Percentiles rank a stretch among this genome's conserved stretches.
These are phyloP conservation scores for Aaosphaeria arxii DNA, from an alignment of 2,329 filamentous ascomycete species.

Conservation along the genomic window DNA sequence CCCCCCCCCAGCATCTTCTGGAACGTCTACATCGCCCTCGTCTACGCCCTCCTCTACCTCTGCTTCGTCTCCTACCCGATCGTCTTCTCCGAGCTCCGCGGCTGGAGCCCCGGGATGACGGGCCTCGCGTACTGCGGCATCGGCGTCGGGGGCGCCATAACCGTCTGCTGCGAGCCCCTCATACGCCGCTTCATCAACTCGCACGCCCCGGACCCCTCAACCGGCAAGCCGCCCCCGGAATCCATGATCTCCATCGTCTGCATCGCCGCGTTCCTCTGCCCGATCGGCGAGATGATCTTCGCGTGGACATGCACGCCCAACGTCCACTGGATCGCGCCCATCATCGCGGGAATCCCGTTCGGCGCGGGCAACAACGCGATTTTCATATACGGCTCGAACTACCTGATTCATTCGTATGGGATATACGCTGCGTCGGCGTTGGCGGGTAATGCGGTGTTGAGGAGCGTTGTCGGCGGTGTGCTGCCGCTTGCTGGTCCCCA, in stretches of 20 bases:
- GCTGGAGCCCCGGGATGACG: conserved; percentile 70
- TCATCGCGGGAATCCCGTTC: conserved; percentile 76
- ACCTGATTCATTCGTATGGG: conserved; percentile 74
- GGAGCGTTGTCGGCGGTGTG: conserved; percentile 71
- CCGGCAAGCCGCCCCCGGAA: conserved; percentile 72
- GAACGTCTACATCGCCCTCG: conserved; percentile 68
- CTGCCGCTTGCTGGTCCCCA: conserved; percentile 71
- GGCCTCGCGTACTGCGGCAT: conserved; percentile 78
- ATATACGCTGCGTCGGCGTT: conserved; percentile 80
- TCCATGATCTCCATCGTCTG: conserved; percentile 78
- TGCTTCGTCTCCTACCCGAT: conserved; percentile 91
- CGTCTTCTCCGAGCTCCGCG: conserved; percentile 71
- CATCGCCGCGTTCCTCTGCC: conserved; percentile 70
- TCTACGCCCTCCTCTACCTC: conserved; percentile 84
- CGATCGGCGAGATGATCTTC: conserved; percentile 80
- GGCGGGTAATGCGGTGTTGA: conserved; percentile 73
- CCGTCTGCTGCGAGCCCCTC: conserved; percentile 60
- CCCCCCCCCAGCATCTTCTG: conserved; percentile 61
- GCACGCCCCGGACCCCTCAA: conserved; percentile 71
- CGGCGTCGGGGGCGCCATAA: conserved; percentile 55
- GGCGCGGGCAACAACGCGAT: conserved; percentile 72
- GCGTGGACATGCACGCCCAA: conserved; percentile 80
- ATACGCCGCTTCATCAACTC: conserved; percentile 74
- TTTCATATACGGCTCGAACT: conserved; percentile 82
- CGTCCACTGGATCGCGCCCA: conserved; percentile 79